phyloP scores from a whole-genome alignment of 208 protist genomes.

The Acanthamoeba rhysodes region DNA sequence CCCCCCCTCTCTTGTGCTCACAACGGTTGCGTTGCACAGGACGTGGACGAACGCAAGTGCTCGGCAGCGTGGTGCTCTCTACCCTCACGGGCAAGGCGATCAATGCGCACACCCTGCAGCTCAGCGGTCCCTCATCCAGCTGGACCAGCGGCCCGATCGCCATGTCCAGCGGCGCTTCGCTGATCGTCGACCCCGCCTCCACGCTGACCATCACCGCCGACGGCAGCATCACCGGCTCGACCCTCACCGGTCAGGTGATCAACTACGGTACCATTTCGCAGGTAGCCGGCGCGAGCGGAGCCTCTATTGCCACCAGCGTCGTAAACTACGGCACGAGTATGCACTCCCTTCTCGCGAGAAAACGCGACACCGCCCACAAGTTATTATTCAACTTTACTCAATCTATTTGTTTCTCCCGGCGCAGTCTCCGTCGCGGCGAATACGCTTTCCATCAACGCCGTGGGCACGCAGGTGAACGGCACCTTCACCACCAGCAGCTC shows the following conservation, averaged over 20 bases:
- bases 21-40: background rate
- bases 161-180: background rate
- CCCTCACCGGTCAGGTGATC: slow-evolving; percentile 6
- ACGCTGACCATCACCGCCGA: slow-evolving; percentile 1
- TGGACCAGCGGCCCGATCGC: slow-evolving; percentile 30
- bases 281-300: background rate
- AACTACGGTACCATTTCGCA: slow-evolving; percentile 47
- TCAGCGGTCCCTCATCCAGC: background rate
- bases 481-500: background rate
- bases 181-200: background rate
- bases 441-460: background rate
- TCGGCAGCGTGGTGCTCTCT: background rate
- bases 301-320: background rate
- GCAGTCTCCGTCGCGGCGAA: background rate
- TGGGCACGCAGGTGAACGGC: slow-evolving; percentile 26
- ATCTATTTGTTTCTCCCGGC: too few relatives aligned
- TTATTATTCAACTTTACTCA: background rate
- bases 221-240: background rate
- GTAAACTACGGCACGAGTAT: slow-evolving; percentile 60
- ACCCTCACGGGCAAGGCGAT: background rate
- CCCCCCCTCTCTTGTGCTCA: too few relatives aligned
- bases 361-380: background rate
- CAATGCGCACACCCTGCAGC: slow-evolving; percentile 16
- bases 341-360: background rate
- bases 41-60: background rate